A percentile compares a stretch with the other conserved stretches of the same genome.
Evolutionary conservation across 306 rosid genomes (phyloP).

Genomic region (Gleditsia sinensis): DNA sequence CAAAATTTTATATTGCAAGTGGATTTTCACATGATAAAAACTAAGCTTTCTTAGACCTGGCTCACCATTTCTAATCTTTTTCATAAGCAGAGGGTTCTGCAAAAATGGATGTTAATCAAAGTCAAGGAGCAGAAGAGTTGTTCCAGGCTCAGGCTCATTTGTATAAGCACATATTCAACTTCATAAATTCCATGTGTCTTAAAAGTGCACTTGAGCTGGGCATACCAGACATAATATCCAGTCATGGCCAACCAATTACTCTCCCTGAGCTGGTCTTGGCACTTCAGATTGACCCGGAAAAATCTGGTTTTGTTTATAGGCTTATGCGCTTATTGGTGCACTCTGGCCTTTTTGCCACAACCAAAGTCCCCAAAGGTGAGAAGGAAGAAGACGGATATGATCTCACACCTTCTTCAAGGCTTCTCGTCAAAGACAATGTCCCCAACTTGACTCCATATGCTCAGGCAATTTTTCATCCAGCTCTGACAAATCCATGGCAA

Average conservation of each 20-base stretch:
- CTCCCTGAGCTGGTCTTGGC: constrained; percentile 42
- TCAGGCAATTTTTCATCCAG: background rate
- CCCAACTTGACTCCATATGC: background rate
- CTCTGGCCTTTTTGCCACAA: constrained; percentile 36
- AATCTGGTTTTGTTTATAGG: constrained; percentile 28
- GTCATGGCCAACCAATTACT: constrained; percentile 44
- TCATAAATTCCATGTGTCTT: constrained; percentile 34
- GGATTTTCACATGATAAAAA: background rate
- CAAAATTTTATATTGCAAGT: background rate
- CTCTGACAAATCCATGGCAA: background rate
- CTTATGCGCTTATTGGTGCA: constrained; percentile 49
- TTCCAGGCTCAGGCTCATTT: constrained; percentile 35
- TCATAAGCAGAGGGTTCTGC: background rate
- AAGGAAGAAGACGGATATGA: constrained; percentile 12
- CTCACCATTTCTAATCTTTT: background rate
- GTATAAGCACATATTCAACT: constrained; percentile 14
- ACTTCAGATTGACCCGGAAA: constrained; percentile 36
- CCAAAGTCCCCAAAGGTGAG: constrained; percentile 8
- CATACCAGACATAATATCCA: constrained; percentile 36
- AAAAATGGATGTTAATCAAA: constrained; percentile 34
- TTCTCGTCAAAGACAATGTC: constrained; percentile 1
- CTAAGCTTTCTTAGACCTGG: background rate
- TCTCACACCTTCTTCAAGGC: background rate
- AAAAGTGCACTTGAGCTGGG: constrained; percentile 33
- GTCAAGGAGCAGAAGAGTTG: constrained; percentile 22